A percentile compares a stretch with the other conserved stretches of the same genome.
Evolutionary conservation across 2,329 filamentous ascomycete species (phyloP).

Genomic region (Trichoderma semiorbis): DNA sequence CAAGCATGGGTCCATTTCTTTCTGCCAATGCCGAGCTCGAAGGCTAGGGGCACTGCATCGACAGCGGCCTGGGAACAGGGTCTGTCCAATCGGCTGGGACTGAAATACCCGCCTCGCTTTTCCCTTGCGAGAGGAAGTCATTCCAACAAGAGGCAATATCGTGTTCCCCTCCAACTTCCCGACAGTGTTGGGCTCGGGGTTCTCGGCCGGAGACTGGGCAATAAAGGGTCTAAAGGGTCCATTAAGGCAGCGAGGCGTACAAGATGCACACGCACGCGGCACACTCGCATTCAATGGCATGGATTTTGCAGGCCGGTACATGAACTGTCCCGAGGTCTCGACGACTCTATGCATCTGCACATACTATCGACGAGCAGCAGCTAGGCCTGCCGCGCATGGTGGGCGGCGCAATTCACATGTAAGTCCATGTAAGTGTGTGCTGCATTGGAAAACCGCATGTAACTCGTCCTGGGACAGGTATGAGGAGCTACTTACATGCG

Average conservation of each 20-base stretch:
- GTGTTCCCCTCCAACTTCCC: neutral
- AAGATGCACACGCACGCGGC: neutral
- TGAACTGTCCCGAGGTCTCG: constrained; percentile 9
- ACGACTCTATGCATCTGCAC: constrained; percentile 11
- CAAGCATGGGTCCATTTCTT: neutral
- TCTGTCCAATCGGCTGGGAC: constrained; percentile 13
- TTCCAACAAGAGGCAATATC: constrained; percentile 1
- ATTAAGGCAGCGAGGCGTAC: neutral
- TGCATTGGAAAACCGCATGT: neutral
- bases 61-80: constrained; percentile 5
- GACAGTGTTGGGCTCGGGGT: neutral
- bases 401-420: neutral
- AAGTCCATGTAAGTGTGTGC: constrained; percentile 4
- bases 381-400: neutral
- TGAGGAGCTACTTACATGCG: neutral
- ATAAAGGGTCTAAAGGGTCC: neutral
- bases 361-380: neutral
- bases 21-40: constrained; percentile 1
- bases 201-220: neutral
- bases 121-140: neutral
- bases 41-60: neutral
- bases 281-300: constrained; percentile 6
- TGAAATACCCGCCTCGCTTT: constrained; percentile 2
- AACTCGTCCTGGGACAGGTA: neutral
- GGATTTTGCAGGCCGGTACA: neutral